phyloP scores from a whole-genome alignment of 1,284 basidiomycete genomes.

The Trametes pubescens region DNA sequence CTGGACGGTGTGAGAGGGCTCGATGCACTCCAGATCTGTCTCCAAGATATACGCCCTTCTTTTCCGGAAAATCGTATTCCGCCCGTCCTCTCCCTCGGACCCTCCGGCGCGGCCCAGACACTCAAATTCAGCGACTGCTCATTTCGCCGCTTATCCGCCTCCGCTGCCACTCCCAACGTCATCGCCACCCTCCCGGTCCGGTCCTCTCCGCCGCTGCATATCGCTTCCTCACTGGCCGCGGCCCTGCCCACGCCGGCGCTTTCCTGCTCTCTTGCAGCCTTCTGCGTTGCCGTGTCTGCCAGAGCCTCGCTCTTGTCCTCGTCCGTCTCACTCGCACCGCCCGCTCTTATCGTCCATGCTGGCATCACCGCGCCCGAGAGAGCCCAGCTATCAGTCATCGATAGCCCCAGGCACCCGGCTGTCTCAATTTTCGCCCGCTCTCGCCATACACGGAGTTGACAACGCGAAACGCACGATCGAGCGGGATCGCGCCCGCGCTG shows the following conservation, averaged over 20 bases:
- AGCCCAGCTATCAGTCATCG: slow-evolving; percentile 17
- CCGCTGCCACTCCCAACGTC: slow-evolving; percentile 21
- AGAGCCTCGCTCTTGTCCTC: slow-evolving; percentile 5
- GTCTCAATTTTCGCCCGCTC: background rate
- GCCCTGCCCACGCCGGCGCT: background rate
- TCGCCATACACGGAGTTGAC: slow-evolving; percentile 1
- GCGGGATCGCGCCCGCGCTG: background rate
- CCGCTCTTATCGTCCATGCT: slow-evolving; percentile 22
- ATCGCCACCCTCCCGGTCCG: slow-evolving; percentile 27
- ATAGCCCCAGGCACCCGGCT: slow-evolving; percentile 22
- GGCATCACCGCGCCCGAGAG: slow-evolving; percentile 4
- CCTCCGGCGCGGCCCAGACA: slow-evolving; percentile 24
- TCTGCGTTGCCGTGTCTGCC: background rate
- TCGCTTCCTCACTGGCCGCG: slow-evolving; percentile 3
- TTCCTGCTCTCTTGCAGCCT: background rate
- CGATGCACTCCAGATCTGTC: background rate
- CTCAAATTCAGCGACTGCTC: slow-evolving; percentile 7
- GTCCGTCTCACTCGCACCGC: slow-evolving; percentile 9
- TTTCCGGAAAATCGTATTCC: slow-evolving; percentile 25
- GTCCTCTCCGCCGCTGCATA: slow-evolving; percentile 7
- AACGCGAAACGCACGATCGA: slow-evolving; percentile 6
- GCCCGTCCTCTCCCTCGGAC: slow-evolving; percentile 14
- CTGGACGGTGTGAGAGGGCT: background rate
- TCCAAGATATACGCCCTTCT: slow-evolving; percentile 15
- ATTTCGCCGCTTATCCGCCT: slow-evolving; percentile 14